phyloP scores from a whole-genome alignment of 345 rosid genomes.

The Eucalyptus leucophloia region DNA sequence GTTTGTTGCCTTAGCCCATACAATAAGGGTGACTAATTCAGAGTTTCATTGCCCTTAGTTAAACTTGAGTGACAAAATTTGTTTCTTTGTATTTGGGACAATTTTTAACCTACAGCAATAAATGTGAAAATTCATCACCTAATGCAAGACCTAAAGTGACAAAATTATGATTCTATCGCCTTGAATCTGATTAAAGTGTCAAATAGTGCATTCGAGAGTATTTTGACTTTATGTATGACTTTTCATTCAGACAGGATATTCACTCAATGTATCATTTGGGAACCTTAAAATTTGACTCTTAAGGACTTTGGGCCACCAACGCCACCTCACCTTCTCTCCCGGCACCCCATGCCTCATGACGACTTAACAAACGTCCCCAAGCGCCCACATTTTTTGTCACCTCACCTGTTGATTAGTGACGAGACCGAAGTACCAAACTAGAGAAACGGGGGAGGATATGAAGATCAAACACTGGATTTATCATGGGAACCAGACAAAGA shows the following conservation, averaged over 20 bases:
- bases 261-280: not conserved
- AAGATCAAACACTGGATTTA: not conserved
- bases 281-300: not conserved
- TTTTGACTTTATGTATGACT: not conserved
- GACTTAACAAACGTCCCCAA: not conserved
- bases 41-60: not conserved
- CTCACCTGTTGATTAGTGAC: not conserved
- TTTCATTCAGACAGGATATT: not conserved
- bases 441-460: not conserved
- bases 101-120: not conserved
- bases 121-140: too few relatives aligned
- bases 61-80: not conserved
- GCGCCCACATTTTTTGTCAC: not conserved
- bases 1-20: not conserved
- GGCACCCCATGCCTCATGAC: not conserved
- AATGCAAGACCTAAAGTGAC: not conserved
- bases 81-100: not conserved
- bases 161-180: not conserved
- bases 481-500: not conserved
- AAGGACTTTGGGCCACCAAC: not conserved
- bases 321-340: not conserved
- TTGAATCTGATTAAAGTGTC: too few relatives aligned
- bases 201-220: not conserved
- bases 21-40: not conserved
- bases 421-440: slow-evolving; percentile 67